Conservation (phyloP, 2,329 filamentous ascomycete genomes). For the Talaromyces islandicus region DNA sequence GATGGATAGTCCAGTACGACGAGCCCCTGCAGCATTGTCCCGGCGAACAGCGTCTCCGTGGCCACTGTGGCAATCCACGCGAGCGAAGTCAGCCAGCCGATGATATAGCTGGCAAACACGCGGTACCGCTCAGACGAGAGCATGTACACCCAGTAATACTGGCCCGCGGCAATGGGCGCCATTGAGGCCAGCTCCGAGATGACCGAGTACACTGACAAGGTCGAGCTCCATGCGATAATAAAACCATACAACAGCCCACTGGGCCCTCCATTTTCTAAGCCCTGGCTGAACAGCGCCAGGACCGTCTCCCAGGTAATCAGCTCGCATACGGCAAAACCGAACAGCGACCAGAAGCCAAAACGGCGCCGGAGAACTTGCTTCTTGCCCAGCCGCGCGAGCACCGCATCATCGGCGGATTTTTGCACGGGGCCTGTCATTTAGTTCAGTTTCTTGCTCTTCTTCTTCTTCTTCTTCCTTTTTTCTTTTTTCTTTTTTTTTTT, state of each 20-base stretch:
- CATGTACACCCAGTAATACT: slow-evolving; percentile 45
- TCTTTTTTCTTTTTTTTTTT: not conserved
- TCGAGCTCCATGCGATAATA: slow-evolving; percentile 47
- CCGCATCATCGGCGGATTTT: slow-evolving; percentile 25
- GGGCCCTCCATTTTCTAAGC: slow-evolving; percentile 41
- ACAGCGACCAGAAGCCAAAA: slow-evolving; percentile 38
- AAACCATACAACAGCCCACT: slow-evolving; percentile 48
- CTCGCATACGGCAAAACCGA: slow-evolving; percentile 41
- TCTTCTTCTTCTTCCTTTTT: not conserved
- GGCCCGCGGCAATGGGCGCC: slow-evolving; percentile 41
- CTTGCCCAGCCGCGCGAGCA: slow-evolving; percentile 39
- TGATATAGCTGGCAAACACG: slow-evolving; percentile 38
- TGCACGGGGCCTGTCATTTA: slow-evolving; percentile 7
- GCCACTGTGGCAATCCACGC: slow-evolving; percentile 41
- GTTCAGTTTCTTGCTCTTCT: not conserved
- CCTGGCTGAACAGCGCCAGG: slow-evolving; percentile 37
- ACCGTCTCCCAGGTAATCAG: slow-evolving; percentile 44
- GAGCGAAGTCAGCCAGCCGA: slow-evolving; percentile 38
- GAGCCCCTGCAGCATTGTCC: slow-evolving; percentile 41
- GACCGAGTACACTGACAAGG: slow-evolving; percentile 42
- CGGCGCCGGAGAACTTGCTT: slow-evolving; percentile 41
- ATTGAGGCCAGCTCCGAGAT: slow-evolving; percentile 45
- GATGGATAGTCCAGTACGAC: slow-evolving; percentile 35
- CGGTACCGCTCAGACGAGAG: slow-evolving; percentile 36
- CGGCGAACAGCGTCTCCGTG: slow-evolving; percentile 39